phyloP scores from a whole-genome alignment of 345 rosid genomes.

The Hibiscus mutabilis region DNA sequence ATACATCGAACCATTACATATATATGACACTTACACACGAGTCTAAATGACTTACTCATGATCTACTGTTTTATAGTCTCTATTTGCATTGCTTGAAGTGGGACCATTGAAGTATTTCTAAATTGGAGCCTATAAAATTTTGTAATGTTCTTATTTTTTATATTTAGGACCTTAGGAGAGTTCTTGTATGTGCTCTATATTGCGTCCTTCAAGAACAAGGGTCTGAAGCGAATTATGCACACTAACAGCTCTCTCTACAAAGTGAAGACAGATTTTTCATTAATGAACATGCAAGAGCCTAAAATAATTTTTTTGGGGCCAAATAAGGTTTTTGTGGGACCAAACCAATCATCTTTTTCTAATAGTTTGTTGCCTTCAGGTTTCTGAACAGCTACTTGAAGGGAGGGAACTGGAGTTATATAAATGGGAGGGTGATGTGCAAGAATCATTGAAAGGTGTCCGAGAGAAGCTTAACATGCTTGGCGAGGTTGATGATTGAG shows the following conservation, averaged over 20 bases:
- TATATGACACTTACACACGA: not conserved
- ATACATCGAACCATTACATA: not conserved
- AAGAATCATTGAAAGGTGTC: constrained; percentile 51
- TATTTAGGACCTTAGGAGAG: not conserved
- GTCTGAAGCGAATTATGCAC: not conserved
- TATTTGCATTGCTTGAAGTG: not conserved
- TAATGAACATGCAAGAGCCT: not conserved
- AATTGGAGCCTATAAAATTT: not conserved
- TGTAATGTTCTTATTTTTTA: not conserved
- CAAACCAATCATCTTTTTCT: not conserved
- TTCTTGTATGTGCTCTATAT: not conserved
- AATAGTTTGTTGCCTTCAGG: constrained; percentile 33
- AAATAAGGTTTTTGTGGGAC: not conserved
- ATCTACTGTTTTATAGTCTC: not conserved
- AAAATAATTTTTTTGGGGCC: not conserved
- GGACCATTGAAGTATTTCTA: not conserved
- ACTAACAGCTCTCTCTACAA: not conserved
- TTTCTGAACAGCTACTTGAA: constrained; percentile 55
- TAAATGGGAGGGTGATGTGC: constrained; percentile 56
- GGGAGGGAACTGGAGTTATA: constrained; percentile 69
- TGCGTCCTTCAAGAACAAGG: not conserved
- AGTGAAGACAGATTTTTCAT: not conserved
- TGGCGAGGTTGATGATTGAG: constrained; percentile 53
- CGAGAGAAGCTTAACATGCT: constrained; percentile 79
- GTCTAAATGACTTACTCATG: not conserved